phyloP scores from a whole-genome alignment of 768 basidiomycete genomes.

The Lentinula lateritia region DNA sequence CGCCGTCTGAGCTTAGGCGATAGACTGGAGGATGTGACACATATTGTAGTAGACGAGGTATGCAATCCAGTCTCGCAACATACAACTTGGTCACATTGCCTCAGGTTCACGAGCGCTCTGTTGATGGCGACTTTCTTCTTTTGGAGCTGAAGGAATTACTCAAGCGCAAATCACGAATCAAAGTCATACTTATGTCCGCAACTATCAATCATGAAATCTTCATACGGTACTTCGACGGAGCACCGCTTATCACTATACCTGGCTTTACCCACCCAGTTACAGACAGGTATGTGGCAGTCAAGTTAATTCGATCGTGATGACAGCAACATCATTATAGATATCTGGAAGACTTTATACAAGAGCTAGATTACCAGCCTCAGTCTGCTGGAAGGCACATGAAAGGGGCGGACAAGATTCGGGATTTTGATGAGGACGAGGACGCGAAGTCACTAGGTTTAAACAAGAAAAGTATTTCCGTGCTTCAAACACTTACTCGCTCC shows the following conservation, averaged over 20 bases:
- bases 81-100: background rate
- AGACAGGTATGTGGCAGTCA: slow-evolving; percentile 48
- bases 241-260: slow-evolving; percentile 80
- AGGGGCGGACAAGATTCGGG: slow-evolving; percentile 30
- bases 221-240: slow-evolving; percentile 72
- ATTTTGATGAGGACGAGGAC: slow-evolving; percentile 40
- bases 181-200: slow-evolving; percentile 88
- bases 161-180: slow-evolving; percentile 55
- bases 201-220: slow-evolving; percentile 92
- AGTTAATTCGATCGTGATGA: background rate
- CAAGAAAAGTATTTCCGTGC: slow-evolving; percentile 35
- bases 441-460: slow-evolving; percentile 48
- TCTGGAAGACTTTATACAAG: slow-evolving; percentile 71
- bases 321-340: slow-evolving; percentile 41
- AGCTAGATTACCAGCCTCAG: slow-evolving; percentile 49
- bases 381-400: slow-evolving; percentile 17
- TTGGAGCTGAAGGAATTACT: slow-evolving; percentile 79
- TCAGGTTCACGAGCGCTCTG: slow-evolving; percentile 87
- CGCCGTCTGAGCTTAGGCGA: slow-evolving; percentile 74
- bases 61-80: slow-evolving; percentile 4
- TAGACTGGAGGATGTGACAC: slow-evolving; percentile 62
- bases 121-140: slow-evolving; percentile 87
- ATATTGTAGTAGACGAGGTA: slow-evolving; percentile 90
- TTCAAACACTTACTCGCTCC: slow-evolving; percentile 56
- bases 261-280: slow-evolving; percentile 76